Conservation (phyloP, 306 rosid species). For the Phaseolus lunatus region DNA sequence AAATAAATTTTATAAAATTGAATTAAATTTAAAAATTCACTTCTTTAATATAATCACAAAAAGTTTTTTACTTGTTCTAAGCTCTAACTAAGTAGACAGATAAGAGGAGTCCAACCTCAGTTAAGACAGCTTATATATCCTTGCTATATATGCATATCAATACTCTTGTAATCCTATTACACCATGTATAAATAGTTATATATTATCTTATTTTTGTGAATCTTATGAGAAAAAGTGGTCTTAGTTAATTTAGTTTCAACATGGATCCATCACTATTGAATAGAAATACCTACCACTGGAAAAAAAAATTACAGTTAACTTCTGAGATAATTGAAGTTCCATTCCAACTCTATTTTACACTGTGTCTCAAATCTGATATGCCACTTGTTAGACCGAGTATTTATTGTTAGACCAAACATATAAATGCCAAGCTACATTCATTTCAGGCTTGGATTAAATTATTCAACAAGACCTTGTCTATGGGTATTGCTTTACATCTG, state of each 20-base stretch:
- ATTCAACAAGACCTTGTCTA: not conserved
- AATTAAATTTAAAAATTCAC: too few relatives aligned
- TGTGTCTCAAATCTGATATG: not conserved
- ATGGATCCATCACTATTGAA: not conserved
- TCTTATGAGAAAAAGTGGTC: not conserved
- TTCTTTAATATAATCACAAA: conserved; percentile 27
- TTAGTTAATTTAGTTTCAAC: not conserved
- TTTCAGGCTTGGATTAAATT: not conserved
- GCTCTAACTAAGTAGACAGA: conserved; percentile 3
- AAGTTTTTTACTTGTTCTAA: conserved; percentile 15
- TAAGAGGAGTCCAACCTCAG: not conserved
- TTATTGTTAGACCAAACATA: conserved; percentile 3
- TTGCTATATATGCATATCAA: not conserved
- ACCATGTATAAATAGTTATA: not conserved
- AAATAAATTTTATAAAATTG: too few relatives aligned
- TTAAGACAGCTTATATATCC: not conserved
- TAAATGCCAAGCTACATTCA: not conserved
- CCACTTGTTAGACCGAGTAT: not conserved
- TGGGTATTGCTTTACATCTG: not conserved
- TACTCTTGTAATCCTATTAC: not conserved
- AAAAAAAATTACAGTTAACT: not conserved
- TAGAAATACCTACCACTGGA: not conserved
- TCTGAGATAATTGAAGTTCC: not conserved
- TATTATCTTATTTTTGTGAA: not conserved
- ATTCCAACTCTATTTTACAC: not conserved